Percentiles rank a stretch among this genome's conserved stretches.
Evolutionary conservation across 1,139 yeast species (phyloP).

Genomic region (Wickerhamiella pararugosa): DNA sequence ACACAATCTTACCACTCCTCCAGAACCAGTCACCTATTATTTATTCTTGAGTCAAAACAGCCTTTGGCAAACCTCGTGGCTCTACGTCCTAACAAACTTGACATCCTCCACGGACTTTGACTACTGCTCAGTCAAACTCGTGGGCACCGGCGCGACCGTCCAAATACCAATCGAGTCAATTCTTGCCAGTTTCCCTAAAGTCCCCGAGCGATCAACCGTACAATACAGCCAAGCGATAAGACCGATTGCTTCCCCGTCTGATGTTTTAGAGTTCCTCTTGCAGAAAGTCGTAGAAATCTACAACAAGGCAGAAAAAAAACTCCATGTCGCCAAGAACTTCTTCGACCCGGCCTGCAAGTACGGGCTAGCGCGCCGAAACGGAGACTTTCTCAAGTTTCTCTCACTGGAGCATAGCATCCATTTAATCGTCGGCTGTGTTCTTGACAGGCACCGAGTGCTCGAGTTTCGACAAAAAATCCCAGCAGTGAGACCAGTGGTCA

Average conservation of each 20-base stretch:
- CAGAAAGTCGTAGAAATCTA: neutral
- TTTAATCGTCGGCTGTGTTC: slow-evolving; percentile 32
- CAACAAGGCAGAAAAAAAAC: slow-evolving; percentile 13
- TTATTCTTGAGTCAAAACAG: slow-evolving; percentile 17
- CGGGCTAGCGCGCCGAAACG: slow-evolving; percentile 11
- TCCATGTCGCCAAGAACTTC: slow-evolving; percentile 46
- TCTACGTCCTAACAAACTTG: slow-evolving; percentile 38
- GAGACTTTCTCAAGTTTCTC: neutral
- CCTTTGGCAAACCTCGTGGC: slow-evolving; percentile 44
- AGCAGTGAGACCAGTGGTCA: neutral
- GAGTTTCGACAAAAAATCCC: slow-evolving; percentile 28
- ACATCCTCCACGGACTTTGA: no score
- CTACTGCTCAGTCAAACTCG: no score
- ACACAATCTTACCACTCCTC: slow-evolving; percentile 38
- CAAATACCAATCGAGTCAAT: no score
- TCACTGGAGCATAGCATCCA: slow-evolving; percentile 27
- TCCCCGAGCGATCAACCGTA: slow-evolving; percentile 1
- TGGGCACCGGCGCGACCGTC: no score
- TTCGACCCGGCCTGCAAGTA: slow-evolving; percentile 37
- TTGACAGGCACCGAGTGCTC: slow-evolving; percentile 33
- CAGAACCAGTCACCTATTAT: slow-evolving; percentile 21
- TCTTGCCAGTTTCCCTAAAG: neutral
- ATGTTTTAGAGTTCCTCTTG: slow-evolving; percentile 11
- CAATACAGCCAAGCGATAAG: slow-evolving; percentile 6
- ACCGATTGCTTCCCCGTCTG: slow-evolving; percentile 15